These are phyloP conservation scores for Ustilago sp. DNA, from an alignment of 1,284 basidiomycete genomes.

Conservation along the genomic window DNA sequence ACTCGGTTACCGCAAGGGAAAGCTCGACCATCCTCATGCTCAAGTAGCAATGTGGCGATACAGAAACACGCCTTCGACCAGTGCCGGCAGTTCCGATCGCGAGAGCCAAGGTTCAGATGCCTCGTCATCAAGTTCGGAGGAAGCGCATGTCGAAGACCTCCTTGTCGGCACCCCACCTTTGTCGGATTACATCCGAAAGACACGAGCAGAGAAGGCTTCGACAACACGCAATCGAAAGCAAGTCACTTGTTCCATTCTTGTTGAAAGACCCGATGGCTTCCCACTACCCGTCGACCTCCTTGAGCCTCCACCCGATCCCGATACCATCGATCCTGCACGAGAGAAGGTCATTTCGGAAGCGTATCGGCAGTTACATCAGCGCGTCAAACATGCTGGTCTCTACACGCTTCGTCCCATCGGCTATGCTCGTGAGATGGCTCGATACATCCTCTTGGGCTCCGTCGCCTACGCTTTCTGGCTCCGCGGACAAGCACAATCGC, in stretches of 20 bases:
- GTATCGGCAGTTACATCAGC: slow-evolving; percentile 82
- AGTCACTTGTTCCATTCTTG: slow-evolving; percentile 9
- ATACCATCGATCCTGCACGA: slow-evolving; percentile 72
- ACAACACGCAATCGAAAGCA: not conserved
- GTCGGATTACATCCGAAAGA: not conserved
- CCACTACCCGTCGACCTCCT: slow-evolving; percentile 65
- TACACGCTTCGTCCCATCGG: slow-evolving; percentile 88
- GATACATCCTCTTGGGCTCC: slow-evolving; percentile 78
- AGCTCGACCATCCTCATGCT: slow-evolving; percentile 65
- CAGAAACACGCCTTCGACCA: slow-evolving; percentile 21
- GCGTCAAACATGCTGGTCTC: slow-evolving; percentile 82
- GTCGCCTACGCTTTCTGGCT: slow-evolving; percentile 76
- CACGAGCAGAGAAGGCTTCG: not conserved
- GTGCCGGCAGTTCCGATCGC: slow-evolving; percentile 15
- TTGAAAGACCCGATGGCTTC: slow-evolving; percentile 49
- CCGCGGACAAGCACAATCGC: slow-evolving; percentile 36
- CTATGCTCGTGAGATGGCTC: slow-evolving; percentile 86
- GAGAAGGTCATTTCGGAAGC: slow-evolving; percentile 82
- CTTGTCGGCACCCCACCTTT: not conserved
- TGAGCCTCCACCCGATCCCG: slow-evolving; percentile 70
- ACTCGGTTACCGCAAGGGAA: slow-evolving; percentile 74
- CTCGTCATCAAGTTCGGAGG: slow-evolving; percentile 18
- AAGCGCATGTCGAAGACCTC: slow-evolving; percentile 20
- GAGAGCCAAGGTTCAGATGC: slow-evolving; percentile 14
- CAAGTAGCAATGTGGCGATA: slow-evolving; percentile 61